These are phyloP conservation scores for Hordeum marinum DNA, from an alignment of 176 grass and related monocot species.

Conservation along the genomic window DNA sequence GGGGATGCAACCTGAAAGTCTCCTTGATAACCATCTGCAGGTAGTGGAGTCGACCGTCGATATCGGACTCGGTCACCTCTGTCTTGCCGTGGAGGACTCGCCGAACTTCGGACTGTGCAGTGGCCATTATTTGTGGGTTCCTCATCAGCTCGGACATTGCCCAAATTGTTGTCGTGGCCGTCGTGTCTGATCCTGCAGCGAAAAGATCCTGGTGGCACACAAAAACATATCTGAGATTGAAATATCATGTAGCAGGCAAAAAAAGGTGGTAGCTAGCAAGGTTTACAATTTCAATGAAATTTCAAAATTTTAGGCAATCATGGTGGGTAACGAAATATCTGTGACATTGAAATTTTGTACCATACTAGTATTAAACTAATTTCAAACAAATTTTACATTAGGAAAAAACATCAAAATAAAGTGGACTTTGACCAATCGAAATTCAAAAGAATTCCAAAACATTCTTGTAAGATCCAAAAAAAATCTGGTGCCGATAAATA, in stretches of 20 bases:
- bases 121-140: neutral
- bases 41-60: slow-evolving; percentile 19
- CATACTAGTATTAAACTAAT: too few relatives aligned
- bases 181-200: slow-evolving; percentile 32
- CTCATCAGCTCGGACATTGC: slow-evolving; percentile 43
- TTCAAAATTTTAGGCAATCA: too few relatives aligned
- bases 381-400: too few relatives aligned
- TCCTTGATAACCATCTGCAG: slow-evolving; percentile 48
- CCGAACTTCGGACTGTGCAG: slow-evolving; percentile 24
- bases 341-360: too few relatives aligned
- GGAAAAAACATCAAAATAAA: too few relatives aligned
- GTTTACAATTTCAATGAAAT: too few relatives aligned
- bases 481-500: too few relatives aligned
- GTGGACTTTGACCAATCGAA: too few relatives aligned
- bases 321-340: too few relatives aligned
- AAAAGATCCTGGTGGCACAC: slow-evolving; percentile 36
- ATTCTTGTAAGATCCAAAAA: too few relatives aligned
- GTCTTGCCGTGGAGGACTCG: neutral
- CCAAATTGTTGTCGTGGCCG: slow-evolving; percentile 26
- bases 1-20: slow-evolving; percentile 37
- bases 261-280: too few relatives aligned
- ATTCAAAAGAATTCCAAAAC: too few relatives aligned
- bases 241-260: neutral
- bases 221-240: neutral
- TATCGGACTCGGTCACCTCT: neutral